Conservation (phyloP, 805 yeast species). For the Candida dajiaensis region DNA sequence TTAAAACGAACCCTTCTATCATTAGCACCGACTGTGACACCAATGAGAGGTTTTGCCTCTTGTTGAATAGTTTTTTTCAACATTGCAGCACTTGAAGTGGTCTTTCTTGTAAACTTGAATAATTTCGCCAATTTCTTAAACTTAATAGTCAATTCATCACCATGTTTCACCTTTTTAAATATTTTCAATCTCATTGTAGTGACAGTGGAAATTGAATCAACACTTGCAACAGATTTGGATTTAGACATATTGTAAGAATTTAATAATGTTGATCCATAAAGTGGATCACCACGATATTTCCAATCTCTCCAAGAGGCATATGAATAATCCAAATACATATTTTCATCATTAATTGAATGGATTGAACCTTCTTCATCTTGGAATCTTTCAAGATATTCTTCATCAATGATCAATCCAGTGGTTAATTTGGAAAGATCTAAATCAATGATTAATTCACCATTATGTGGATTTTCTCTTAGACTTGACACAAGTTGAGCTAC, state of each 20-base stretch:
- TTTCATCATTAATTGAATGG: conserved; percentile 8
- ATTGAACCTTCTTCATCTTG: conserved; percentile 7
- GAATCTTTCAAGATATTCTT: conserved; percentile 7
- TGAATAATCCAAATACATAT: conserved; percentile 27
- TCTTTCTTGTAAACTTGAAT: conserved; percentile 3
- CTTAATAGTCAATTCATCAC: conserved; percentile 6
- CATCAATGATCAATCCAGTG: conserved; percentile 31
- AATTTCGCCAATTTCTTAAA: conserved; percentile 4
- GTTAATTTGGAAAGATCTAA: conserved; percentile 52
- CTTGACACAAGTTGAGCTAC: conserved; percentile 75
- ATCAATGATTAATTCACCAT: conserved; percentile 49
- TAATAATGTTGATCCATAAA: conserved; percentile 40
- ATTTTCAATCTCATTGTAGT: conserved; percentile 11
- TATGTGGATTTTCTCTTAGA: conserved; percentile 46
- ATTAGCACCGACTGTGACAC: conserved; percentile 1
- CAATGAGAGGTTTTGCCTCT: conserved; percentile 14
- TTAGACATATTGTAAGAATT: conserved; percentile 26
- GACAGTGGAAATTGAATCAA: conserved; percentile 13
- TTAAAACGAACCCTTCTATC: conserved; percentile 3
- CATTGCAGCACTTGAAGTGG: conserved; percentile 1
- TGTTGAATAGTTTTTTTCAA: not conserved
- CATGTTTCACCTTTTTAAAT: conserved; percentile 6
- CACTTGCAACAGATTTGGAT: conserved; percentile 20
- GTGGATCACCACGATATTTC: conserved; percentile 71
- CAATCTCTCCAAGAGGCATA: conserved; percentile 91